Evolutionary conservation across 306 rosid species (phyloP).

Genomic region (Casuarina equisetifolia): DNA sequence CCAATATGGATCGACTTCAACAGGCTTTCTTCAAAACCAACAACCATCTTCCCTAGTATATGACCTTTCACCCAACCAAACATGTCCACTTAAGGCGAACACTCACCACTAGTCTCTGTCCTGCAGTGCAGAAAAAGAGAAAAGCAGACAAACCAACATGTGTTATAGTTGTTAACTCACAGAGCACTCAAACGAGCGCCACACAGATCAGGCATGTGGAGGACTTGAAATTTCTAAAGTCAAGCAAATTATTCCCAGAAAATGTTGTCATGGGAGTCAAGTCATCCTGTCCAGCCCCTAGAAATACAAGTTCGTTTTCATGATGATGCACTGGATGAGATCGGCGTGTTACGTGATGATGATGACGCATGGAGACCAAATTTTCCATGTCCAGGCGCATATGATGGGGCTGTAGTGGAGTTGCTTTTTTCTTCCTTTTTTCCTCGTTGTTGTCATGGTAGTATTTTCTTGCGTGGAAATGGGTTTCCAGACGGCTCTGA

Average conservation of each 20-base stretch:
- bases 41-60: too few relatives aligned
- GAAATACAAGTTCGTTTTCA: not conserved
- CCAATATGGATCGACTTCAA: too few relatives aligned
- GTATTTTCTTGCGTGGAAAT: not conserved
- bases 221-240: conserved; percentile 16
- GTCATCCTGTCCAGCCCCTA: not conserved
- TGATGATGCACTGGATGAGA: not conserved
- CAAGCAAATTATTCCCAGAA: not conserved
- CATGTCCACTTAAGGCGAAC: not conserved
- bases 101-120: not conserved
- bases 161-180: too few relatives aligned
- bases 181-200: too few relatives aligned
- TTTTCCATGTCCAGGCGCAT: too few relatives aligned
- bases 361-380: not conserved
- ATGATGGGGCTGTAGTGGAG: too few relatives aligned
- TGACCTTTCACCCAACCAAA: too few relatives aligned
- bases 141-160: too few relatives aligned
- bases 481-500: too few relatives aligned
- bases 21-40: too few relatives aligned
- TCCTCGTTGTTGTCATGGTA: not conserved
- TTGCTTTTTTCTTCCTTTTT: too few relatives aligned
- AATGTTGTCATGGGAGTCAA: conserved; percentile 21
- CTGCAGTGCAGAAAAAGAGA: not conserved
- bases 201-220: not conserved
- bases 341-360: not conserved